Evolutionary conservation across 2,329 filamentous ascomycete species (phyloP).

Genomic region (Microcera coccophila): DNA sequence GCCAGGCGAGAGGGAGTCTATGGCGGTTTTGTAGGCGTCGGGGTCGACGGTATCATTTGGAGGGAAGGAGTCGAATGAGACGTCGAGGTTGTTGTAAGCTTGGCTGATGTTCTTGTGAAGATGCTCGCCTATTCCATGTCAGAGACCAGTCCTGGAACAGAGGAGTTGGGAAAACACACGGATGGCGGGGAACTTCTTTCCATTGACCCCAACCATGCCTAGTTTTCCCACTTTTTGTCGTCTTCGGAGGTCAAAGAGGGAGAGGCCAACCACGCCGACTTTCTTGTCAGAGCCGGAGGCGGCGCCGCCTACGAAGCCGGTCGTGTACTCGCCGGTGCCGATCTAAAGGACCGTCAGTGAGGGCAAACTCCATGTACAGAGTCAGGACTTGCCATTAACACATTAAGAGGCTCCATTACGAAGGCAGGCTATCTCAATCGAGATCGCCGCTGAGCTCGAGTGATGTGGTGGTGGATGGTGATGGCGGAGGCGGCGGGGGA

Average conservation of each 20-base stretch:
- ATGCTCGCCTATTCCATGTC: constrained; percentile 60
- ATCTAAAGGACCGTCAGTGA: constrained; percentile 48
- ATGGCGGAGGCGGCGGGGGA: constrained; percentile 8
- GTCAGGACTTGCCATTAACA: constrained; percentile 57
- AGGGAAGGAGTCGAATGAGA: constrained; percentile 79
- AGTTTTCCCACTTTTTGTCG: constrained; percentile 83
- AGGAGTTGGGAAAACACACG: constrained; percentile 51
- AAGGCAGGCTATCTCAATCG: constrained; percentile 4
- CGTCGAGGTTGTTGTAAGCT: constrained; percentile 85
- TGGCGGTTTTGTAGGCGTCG: constrained; percentile 82
- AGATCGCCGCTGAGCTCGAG: no score
- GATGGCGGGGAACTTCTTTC: constrained; percentile 86
- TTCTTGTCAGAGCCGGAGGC: constrained; percentile 92
- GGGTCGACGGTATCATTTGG: constrained; percentile 69
- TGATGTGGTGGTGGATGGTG: constrained; percentile 4
- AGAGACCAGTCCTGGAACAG: no score
- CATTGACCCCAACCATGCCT: constrained; percentile 86
- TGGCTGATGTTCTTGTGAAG: constrained; percentile 82
- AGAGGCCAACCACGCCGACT: constrained; percentile 86
- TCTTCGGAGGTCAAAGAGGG: constrained; percentile 81
- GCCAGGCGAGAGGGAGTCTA: constrained; percentile 75
- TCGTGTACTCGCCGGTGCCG: constrained; percentile 95
- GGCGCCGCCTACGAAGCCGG: constrained; percentile 81
- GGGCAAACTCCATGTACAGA: background rate
- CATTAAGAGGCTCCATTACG: constrained; percentile 58